Evolutionary conservation across 163 green algal genomes (phyloP).

Genomic region (Trebouxia gelatinosa): DNA sequence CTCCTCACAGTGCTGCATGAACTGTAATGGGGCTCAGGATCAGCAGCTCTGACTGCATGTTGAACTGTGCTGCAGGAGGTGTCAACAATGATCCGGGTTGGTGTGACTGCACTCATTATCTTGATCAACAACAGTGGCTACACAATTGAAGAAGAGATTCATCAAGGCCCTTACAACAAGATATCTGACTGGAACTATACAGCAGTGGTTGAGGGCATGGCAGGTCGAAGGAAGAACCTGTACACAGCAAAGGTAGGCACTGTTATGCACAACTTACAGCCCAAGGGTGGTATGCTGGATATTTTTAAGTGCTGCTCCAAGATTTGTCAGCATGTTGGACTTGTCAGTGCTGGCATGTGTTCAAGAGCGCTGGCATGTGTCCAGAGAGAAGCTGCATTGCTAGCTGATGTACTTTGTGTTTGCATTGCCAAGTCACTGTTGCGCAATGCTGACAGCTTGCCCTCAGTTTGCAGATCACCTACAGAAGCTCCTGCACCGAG

Average conservation of each 20-base stretch:
- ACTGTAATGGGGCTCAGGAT: too few relatives aligned
- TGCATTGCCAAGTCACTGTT: too few relatives aligned
- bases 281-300: slow-evolving; percentile 71
- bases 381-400: too few relatives aligned
- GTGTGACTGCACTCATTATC: slow-evolving; percentile 63
- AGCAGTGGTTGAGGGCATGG: slow-evolving; percentile 14
- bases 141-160: slow-evolving; percentile 67
- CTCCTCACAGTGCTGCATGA: not conserved
- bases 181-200: slow-evolving; percentile 25
- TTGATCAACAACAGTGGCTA: slow-evolving; percentile 86
- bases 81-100: slow-evolving; percentile 24
- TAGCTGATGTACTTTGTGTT: too few relatives aligned
- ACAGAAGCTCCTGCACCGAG: too few relatives aligned
- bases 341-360: too few relatives aligned
- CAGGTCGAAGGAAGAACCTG: not conserved
- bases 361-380: too few relatives aligned
- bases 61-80: not conserved
- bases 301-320: slow-evolving; percentile 38
- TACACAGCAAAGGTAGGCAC: slow-evolving; percentile 15
- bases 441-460: too few relatives aligned
- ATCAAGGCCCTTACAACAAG: slow-evolving; percentile 48
- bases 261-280: not conserved
- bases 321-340: too few relatives aligned
- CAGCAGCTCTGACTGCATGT: too few relatives aligned
- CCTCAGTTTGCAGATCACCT: too few relatives aligned